These are phyloP conservation scores for Cicer pinnatifidum DNA, from an alignment of 306 rosid genomes.

Conservation along the genomic window DNA sequence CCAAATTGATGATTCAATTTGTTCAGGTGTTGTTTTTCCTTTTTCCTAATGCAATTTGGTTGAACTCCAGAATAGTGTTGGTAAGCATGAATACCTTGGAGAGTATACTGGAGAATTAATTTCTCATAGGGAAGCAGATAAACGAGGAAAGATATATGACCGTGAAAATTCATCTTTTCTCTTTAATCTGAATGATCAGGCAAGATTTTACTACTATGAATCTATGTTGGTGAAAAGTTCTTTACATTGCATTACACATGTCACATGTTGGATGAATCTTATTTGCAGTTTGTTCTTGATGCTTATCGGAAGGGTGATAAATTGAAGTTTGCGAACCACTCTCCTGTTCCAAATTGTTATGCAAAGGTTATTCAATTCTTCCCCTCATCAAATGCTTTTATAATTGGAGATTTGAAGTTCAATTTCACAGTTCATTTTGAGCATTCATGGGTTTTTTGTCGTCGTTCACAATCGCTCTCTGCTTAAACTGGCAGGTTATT, in stretches of 20 bases:
- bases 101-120: slow-evolving; percentile 98
- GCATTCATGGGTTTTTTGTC: not conserved
- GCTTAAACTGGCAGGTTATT: slow-evolving; percentile 71
- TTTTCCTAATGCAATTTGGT: slow-evolving; percentile 46
- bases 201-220: slow-evolving; percentile 44
- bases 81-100: slow-evolving; percentile 99
- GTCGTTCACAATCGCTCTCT: not conserved
- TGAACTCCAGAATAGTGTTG: slow-evolving; percentile 81
- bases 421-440: slow-evolving; percentile 23
- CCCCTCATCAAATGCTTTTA: not conserved
- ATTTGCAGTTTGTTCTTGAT: slow-evolving; percentile 92
- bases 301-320: slow-evolving; percentile 98
- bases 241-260: slow-evolving; percentile 6
- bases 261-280: slow-evolving; percentile 18
- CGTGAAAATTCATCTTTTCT: slow-evolving; percentile 99
- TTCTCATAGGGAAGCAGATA: slow-evolving; percentile 97
- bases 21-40: slow-evolving; percentile 23
- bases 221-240: not conserved
- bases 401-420: slow-evolving; percentile 7
- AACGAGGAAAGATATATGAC: slow-evolving; percentile 98
- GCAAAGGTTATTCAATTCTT: slow-evolving; percentile 76
- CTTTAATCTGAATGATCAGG: slow-evolving; percentile 98
- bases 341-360: slow-evolving; percentile 98
- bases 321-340: slow-evolving; percentile 94
- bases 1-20: slow-evolving; percentile 27